These are phyloP conservation scores for Trametes coccinea DNA, from an alignment of 768 basidiomycete species.

Conservation along the genomic window DNA sequence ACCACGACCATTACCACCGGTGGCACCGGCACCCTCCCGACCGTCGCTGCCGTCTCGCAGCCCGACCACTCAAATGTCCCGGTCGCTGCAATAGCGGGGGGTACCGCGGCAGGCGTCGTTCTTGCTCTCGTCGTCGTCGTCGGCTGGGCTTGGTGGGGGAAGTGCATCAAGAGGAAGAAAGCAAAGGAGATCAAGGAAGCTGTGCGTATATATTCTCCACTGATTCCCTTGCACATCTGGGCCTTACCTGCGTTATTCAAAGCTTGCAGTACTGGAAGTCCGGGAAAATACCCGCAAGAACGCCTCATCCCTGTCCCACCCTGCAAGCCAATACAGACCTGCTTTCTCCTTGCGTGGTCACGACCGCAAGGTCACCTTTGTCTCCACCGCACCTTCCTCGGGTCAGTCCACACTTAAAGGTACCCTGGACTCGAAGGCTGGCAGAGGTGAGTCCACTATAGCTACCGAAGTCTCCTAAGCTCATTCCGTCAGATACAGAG, in stretches of 20 bases:
- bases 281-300: constrained; percentile 46
- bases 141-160: constrained; percentile 51
- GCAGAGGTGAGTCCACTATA: not conserved
- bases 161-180: constrained; percentile 40
- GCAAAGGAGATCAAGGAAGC: constrained; percentile 33
- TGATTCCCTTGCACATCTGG: not conserved
- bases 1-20: constrained; percentile 33
- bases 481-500: constrained; percentile 3
- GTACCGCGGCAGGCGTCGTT: constrained; percentile 46
- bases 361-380: constrained; percentile 45
- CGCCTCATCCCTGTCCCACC: constrained; percentile 27
- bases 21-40: constrained; percentile 12
- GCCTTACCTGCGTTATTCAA: not conserved
- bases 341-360: constrained; percentile 25
- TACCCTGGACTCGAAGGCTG: not conserved
- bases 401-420: constrained; percentile 19
- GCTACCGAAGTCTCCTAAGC: not conserved
- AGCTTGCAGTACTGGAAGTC: constrained; percentile 32
- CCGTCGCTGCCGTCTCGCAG: not conserved
- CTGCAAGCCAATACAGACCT: constrained; percentile 32
- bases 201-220: constrained; percentile 25
- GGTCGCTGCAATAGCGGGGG: constrained; percentile 52
- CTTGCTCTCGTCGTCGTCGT: constrained; percentile 45
- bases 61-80: constrained; percentile 35
- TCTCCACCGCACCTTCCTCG: constrained; percentile 16